Evolutionary conservation across 2,329 filamentous ascomycete species (phyloP).

Genomic region (Leptoxyphium fumago): DNA sequence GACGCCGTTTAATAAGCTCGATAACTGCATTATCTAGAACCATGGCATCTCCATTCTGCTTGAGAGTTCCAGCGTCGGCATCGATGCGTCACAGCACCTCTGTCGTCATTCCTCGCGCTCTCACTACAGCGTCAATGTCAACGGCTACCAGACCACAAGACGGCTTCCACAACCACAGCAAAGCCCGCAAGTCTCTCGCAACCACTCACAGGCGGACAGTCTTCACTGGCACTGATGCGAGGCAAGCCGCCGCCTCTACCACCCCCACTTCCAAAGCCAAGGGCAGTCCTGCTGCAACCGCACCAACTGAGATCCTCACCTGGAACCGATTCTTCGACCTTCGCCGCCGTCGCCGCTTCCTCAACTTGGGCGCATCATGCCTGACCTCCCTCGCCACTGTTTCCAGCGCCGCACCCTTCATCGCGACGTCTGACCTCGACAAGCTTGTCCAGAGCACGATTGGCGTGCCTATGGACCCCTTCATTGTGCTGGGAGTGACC

Average conservation of each 20-base stretch:
- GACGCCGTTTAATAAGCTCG: no score
- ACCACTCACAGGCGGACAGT: neutral
- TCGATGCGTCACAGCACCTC: no score
- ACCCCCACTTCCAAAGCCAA: no score
- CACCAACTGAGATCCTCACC: conserved; percentile 24
- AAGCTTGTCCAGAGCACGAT: conserved; percentile 48
- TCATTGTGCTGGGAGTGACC: conserved; percentile 69
- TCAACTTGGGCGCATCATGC: conserved; percentile 67
- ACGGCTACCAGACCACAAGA: no score
- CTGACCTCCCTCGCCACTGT: conserved; percentile 49
- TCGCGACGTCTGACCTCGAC: conserved; percentile 61
- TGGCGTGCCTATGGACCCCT: conserved; percentile 57
- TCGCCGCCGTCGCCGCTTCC: conserved; percentile 68
- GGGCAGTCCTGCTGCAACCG: neutral
- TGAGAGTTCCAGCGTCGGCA: no score
- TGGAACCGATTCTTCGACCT: conserved; percentile 93
- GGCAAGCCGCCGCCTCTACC: neutral
- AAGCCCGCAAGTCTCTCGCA: no score
- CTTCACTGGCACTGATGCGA: neutral
- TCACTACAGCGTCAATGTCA: no score
- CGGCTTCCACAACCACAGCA: no score
- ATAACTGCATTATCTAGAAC: no score
- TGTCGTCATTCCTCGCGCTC: no score
- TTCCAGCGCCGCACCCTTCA: conserved; percentile 45
- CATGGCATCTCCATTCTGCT: no score